Base-by-base conservation (phyloP, 345 rosid species). In the Syzygium aromaticum region DNA sequence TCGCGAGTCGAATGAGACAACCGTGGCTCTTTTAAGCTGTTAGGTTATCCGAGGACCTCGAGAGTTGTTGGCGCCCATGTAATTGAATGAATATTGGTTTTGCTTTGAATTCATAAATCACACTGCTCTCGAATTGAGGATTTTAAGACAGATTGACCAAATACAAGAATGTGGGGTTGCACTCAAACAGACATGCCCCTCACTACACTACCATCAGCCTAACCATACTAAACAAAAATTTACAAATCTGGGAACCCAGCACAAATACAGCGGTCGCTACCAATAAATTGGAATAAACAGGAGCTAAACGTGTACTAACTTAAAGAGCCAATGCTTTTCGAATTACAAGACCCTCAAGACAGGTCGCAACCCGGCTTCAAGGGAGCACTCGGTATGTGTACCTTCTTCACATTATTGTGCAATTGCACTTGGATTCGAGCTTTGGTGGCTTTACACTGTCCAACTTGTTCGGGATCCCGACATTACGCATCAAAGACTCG, bases 391-490 rank as follows among this genome's bases (percentile, higher is more conserved):
- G 23, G 80, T 25, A 73, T 73, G 80, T 73, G 80, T 38, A 52
- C 43, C 86, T 84, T 84, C 53, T 56, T 96, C 95, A 98, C 99
- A 98, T 96, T 92, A 98, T 95, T 84, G 97, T 90, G 96, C 99
- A 98, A 88, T 98, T 98, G 94, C 99, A 98, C 91, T 96, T 98
- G 54, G 97, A 94, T 91, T 98, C 98, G 61, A 95, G 95, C 95
- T 95, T 95, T 7, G 95, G 97, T 77, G 98, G 98, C 91, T 98
- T 93, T 88, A 84, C 27, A 38, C 89, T 93, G 87, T 95, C 98
- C 85, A 88, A 89, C 89, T 94, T 94, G 67, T 90, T 87, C 28
- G 98, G 96, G 63, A 94, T 88, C 88, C 95, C 98, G 25, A 95
- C 94, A 53, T 94, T 95, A 11, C 90, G 91, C 57, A 91, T 91